Base-by-base conservation (phyloP, 371 early-diverging fungal species). In the Catenaria anguillulae region DNA sequence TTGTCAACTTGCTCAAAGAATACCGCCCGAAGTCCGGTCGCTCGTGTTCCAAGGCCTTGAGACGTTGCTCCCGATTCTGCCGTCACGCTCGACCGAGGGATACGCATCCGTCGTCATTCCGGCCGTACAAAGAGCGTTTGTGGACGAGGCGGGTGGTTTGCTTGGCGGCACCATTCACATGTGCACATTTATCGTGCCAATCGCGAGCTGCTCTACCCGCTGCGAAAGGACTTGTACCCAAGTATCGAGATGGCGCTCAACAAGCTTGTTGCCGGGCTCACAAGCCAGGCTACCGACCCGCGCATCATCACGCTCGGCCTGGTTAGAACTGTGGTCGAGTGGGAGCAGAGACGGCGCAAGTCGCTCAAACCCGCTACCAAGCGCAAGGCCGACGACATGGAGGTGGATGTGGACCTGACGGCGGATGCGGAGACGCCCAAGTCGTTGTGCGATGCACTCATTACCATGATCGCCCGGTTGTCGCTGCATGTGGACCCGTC, bases 1-100 rank as follows among this genome's bases (percentile, higher is more conserved):
- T 88, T 66, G 87, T 84, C 33, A 86, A 92, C 4, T 70, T 97
- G n/a, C 71, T 97, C 19, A 77, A 87, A 13, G 87, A 92, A 4
- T 89, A 92, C 71, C 92, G 56, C 79, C 84, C 0, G 96, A 95
- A 64, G 84, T 82, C 17, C 76, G 88, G 31, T 71, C 71, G 24
- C 69, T 98, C 35, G 94, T 95, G 4, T 84, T 86, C 52, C 94
- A 96, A 73, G 97, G 93, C 0, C 74, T 97, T 13, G 95, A 98
- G 67, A 86, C 89, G 42, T 77, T 98, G 46, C 77, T 93, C 0
- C 93, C 93, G 0, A 88, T 89, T 0, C 71, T 97, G 26, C 93
- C 94, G 2, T 75, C 80, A 61, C 84, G 96, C 12, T 10, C 31
- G 10, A 23, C 12, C n/a, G 56, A 15, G 23, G 37, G 24, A 5